A percentile compares a stretch with the other conserved stretches of the same genome.
phyloP scores from a whole-genome alignment of 768 basidiomycete species.

The Ephemerocybe angulata region DNA sequence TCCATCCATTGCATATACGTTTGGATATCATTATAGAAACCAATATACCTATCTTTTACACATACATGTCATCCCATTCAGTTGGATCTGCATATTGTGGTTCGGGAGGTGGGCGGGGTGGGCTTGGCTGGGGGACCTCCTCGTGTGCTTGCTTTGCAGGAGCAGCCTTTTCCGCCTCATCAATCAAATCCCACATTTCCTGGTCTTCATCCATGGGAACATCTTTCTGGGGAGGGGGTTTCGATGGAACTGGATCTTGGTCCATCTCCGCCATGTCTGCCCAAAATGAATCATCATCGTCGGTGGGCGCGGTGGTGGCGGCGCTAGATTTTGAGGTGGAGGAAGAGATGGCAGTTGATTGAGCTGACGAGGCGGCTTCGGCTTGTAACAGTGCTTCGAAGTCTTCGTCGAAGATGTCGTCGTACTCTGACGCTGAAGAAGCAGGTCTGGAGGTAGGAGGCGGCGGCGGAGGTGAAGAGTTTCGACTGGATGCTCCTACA shows the following conservation, averaged over 20 bases:
- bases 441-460: constrained; percentile 13
- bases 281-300: constrained; percentile 68
- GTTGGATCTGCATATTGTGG: constrained; percentile 35
- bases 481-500: background rate
- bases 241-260: constrained; percentile 16
- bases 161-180: constrained; percentile 5
- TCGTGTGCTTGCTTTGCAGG: constrained; percentile 18
- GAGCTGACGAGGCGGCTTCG: constrained; percentile 20
- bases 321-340: background rate
- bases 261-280: constrained; percentile 51
- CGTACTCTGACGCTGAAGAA: constrained; percentile 18
- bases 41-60: constrained; percentile 6
- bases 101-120: constrained; percentile 10
- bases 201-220: constrained; percentile 29
- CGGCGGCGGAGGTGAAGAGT: constrained; percentile 16
- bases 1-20: background rate
- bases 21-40: background rate
- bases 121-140: constrained; percentile 9
- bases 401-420: constrained; percentile 29
- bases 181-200: constrained; percentile 16
- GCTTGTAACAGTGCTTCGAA: constrained; percentile 49
- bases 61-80: constrained; percentile 67
- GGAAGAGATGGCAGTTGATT: constrained; percentile 4
- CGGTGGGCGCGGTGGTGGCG: background rate
- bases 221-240: constrained; percentile 16